Conservation (phyloP, 352 stramenopile species). For the Nothophytophthora sp. region DNA sequence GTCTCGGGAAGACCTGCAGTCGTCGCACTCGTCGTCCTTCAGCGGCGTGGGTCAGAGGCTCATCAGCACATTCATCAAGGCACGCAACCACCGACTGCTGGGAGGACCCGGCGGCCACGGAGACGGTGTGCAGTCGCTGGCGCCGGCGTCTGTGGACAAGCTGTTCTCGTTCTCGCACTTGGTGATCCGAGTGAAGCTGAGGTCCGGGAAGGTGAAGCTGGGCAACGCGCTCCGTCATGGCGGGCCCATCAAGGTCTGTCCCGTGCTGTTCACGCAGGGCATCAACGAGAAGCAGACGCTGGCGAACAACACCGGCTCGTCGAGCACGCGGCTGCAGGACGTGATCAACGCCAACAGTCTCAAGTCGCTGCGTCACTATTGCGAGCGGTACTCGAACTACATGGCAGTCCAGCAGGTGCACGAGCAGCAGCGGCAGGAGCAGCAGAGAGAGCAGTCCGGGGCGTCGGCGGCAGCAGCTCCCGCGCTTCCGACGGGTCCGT, state of each 20-base stretch:
- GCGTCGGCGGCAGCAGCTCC: not conserved
- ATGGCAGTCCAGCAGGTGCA: slow-evolving; percentile 41
- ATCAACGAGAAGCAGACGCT: slow-evolving; percentile 95
- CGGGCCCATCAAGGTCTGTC: slow-evolving; percentile 62
- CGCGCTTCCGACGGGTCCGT: slow-evolving; percentile 12
- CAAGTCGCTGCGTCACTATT: slow-evolving; percentile 65
- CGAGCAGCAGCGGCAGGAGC: slow-evolving; percentile 23
- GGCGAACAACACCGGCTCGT: slow-evolving; percentile 87
- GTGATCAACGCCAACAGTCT: slow-evolving; percentile 83
- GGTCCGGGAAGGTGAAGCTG: slow-evolving; percentile 76
- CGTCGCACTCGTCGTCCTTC: slow-evolving; percentile 58
- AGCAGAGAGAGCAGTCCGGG: slow-evolving; percentile 11
- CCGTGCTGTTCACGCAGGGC: slow-evolving; percentile 85
- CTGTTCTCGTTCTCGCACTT: slow-evolving; percentile 70
- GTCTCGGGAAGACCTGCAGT: slow-evolving; percentile 27
- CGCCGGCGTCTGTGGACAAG: slow-evolving; percentile 43
- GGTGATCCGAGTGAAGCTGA: slow-evolving; percentile 85
- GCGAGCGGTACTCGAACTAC: slow-evolving; percentile 81
- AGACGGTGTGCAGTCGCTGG: slow-evolving; percentile 38
- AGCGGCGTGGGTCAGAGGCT: slow-evolving; percentile 66
- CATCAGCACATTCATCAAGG: slow-evolving; percentile 72
- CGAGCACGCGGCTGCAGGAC: slow-evolving; percentile 76
- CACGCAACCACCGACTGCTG: slow-evolving; percentile 60
- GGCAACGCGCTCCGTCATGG: slow-evolving; percentile 55
- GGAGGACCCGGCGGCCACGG: slow-evolving; percentile 31